Conservation (phyloP, 805 yeast species). For the Cyberlindnera mycetangii region DNA sequence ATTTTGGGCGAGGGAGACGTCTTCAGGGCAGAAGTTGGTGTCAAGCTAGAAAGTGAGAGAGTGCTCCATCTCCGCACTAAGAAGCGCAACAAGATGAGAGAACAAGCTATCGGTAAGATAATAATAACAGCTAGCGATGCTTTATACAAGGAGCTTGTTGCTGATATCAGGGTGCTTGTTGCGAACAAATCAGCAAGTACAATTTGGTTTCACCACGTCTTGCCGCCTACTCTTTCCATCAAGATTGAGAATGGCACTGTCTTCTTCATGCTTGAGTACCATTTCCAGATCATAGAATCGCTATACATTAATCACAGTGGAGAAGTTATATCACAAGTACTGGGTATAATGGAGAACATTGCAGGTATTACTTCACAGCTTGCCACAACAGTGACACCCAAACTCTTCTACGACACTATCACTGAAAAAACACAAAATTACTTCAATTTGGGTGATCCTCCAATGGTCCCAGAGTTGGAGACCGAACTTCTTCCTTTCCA, state of each 20-base stretch:
- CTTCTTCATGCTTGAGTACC: slow-evolving; percentile 6
- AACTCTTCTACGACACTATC: slow-evolving; percentile 47
- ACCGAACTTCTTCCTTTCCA: slow-evolving; percentile 49
- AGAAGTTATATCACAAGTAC: slow-evolving; percentile 2
- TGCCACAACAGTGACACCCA: slow-evolving; percentile 26
- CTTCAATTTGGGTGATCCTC: slow-evolving; percentile 9
- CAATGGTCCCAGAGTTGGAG: slow-evolving; percentile 41
- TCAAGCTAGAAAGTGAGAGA: slow-evolving; percentile 1
- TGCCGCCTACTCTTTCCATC: slow-evolving; percentile 7
- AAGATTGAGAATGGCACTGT: neutral
- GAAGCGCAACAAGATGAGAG: slow-evolving; percentile 14
- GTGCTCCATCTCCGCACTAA: slow-evolving; percentile 7
- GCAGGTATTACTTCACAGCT: neutral
- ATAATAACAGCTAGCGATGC: neutral
- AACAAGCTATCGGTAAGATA: slow-evolving; percentile 5
- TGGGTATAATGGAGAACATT: slow-evolving; percentile 4
- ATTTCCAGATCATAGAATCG: slow-evolving; percentile 11
- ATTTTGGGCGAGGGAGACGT: slow-evolving; percentile 1
- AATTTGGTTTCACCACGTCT: neutral
- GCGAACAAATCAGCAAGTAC: neutral
- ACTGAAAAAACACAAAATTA: slow-evolving; percentile 40
- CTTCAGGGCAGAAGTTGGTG: slow-evolving; percentile 3
- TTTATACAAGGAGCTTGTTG: neutral
- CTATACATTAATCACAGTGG: slow-evolving; percentile 7
- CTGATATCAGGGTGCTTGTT: neutral